A percentile compares a stretch with the other conserved stretches of the same genome.
Evolutionary conservation across 2,329 filamentous ascomycete species (phyloP).

Genomic region (Cyanodermella asteris): DNA sequence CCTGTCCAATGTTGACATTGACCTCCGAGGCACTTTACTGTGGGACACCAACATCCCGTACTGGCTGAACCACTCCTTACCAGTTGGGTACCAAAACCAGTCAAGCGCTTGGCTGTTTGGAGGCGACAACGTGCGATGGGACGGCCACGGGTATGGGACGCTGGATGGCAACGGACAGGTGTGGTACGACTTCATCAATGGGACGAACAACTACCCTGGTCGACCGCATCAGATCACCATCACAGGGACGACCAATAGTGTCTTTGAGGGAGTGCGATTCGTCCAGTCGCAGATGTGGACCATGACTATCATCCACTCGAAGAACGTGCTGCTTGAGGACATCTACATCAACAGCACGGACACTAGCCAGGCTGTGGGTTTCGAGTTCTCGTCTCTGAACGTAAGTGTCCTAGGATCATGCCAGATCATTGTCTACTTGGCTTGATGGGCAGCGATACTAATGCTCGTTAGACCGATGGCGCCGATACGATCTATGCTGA

Average conservation of each 20-base stretch:
- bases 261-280: conserved; percentile 9
- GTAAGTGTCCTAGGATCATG: too few relatives aligned
- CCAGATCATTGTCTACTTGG: too few relatives aligned
- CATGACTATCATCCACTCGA: conserved; percentile 29
- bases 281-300: conserved; percentile 40
- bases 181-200: conserved; percentile 17
- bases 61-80: conserved; percentile 25
- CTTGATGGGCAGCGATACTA: too few relatives aligned
- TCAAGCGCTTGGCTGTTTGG: conserved; percentile 29
- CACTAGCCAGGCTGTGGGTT: too few relatives aligned
- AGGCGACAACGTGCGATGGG: conserved; percentile 25
- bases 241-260: conserved; percentile 5
- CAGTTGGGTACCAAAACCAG: conserved; percentile 28
- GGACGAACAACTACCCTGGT: conserved; percentile 13
- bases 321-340: conserved; percentile 25
- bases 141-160: conserved; percentile 26
- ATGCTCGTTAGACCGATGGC: too few relatives aligned
- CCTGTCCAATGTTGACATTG: conserved; percentile 25
- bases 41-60: conserved; percentile 21
- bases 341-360: conserved; percentile 32
- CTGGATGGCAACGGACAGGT: conserved; percentile 24
- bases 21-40: conserved; percentile 25
- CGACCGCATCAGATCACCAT: conserved; percentile 13
- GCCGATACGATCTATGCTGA: too few relatives aligned
- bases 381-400: too few relatives aligned